Base-by-base conservation (phyloP, 352 stramenopile genomes). In the Globisporangium carolinianum region DNA sequence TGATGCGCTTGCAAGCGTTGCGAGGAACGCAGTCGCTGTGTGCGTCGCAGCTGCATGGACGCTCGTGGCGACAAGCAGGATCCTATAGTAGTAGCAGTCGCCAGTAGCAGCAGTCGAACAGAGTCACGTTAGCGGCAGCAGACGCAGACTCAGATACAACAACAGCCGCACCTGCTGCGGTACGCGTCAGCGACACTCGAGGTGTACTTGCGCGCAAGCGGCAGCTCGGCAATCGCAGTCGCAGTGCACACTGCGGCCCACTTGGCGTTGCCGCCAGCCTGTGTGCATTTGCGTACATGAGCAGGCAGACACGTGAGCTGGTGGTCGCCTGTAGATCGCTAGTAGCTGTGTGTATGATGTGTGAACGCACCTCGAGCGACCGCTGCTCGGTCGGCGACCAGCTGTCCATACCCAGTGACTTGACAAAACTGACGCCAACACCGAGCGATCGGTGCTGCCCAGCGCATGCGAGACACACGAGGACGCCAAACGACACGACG, bases 401-500 rank as follows among this genome's bases (percentile, higher is more conserved):
- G 8, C 63, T 71, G 58, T 95, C 85, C 82, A 95, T 93, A 14
- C 61, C 67, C 9, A 95, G 53, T 8, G 83, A 93, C 72, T 92
- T 91, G 68, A 95, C 83, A 59, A 93, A 89, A 66, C 81, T 93
- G 55, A 79, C 78, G 49, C 73, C 69, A 7, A 95, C 85, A 4
- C 85, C 85, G n/a, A 95, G 61, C 14, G 85, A 79, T 35, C 85
- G 81, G 67, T 95, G 85, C 55, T 77, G 79, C 10, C 85, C 85
- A 1, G 85, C 83, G 57, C 85, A 95, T 12, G 50, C 57, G 45
- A 95, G 62, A 55, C 85, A 95, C 37, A 95, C 67, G 47, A 95
- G 66, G 51, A 93, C 66, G n/a, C 85, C 85, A 57, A 91, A 92
- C 2, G 81, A 92, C 37, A 95, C 85, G 32, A 73, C 80, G 9